phyloP scores from a whole-genome alignment of 495 filamentous ascomycete species.

The Poronia punctata region DNA sequence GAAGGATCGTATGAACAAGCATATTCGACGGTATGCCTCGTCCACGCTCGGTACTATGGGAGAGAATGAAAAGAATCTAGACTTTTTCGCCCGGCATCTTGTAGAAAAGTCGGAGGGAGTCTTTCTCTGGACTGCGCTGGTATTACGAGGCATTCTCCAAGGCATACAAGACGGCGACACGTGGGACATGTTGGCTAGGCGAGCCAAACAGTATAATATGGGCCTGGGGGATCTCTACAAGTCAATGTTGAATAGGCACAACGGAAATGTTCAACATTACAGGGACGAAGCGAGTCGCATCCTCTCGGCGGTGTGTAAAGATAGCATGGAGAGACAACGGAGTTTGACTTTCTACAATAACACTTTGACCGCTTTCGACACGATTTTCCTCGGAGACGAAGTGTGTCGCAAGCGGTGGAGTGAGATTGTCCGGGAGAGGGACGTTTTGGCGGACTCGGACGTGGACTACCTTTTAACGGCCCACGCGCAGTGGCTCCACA shows the following conservation, averaged over 20 bases:
- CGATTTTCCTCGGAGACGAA: neutral
- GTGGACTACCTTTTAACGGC: too few species aligned
- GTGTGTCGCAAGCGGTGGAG: neutral
- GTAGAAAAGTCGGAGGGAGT: slow-evolving; percentile 26
- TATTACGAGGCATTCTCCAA: slow-evolving; percentile 19
- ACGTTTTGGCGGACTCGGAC: too few species aligned
- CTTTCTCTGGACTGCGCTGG: slow-evolving; percentile 37
- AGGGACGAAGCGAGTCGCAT: slow-evolving; percentile 8
- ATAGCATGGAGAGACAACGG: too few species aligned
- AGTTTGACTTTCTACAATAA: neutral
- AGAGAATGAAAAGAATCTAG: too few species aligned
- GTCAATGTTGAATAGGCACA: slow-evolving; percentile 16
- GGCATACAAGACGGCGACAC: slow-evolving; percentile 27
- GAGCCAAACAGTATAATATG: slow-evolving; percentile 20
- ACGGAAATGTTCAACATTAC: slow-evolving; percentile 9
- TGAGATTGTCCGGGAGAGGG: neutral
- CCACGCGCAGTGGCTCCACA: neutral
- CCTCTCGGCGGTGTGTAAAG: neutral
- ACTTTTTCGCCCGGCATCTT: neutral
- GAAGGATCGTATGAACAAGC: slow-evolving; percentile 11
- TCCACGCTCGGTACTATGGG: neutral
- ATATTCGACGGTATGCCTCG: neutral
- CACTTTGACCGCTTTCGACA: neutral
- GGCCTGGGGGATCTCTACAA: slow-evolving; percentile 23
- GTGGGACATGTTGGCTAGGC: slow-evolving; percentile 13